Base-by-base conservation (phyloP, 1,139 yeast genomes). In the Kodamaea arcana region DNA sequence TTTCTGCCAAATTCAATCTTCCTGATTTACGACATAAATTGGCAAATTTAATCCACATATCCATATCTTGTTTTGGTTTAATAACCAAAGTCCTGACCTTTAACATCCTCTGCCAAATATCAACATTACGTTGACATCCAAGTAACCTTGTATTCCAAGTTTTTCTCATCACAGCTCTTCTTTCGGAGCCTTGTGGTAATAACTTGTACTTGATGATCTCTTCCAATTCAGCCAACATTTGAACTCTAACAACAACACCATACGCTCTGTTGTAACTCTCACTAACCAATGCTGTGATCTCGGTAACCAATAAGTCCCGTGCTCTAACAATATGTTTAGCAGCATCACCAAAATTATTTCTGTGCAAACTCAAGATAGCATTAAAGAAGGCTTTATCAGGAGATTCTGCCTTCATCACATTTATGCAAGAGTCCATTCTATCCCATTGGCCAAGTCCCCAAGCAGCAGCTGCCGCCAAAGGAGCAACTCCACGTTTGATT, bases 401-500 rank as follows among this genome's bases (percentile, higher is more conserved):
- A 3, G 96, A 85, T 45, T 87, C 96, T 1, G 78, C 66, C 46
- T 87, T 87, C 95, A 94, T 87, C 0, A 85, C 95, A 42, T 78
- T 70, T 38, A 90, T 88, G 51, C 90, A 94, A 8, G 84, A 75
- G 52, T 87, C 97, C 92, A 94, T 90, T 50, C 87, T 72, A 50
- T 88, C 97, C 98, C 98, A 94, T 55, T 87, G 94, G 2, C 92
- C 92, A 32, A 92, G 68, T n/a, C 97, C 97, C 98, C 98, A 92
- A 1, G 97, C 87, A 1, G 98, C 97, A 2, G 97, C 97, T 0
- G 97, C 98, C 0, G 98, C 98, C 36, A 94, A 65, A 1, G 98
- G 98, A 1, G 98, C 97, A 46, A 94, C 90, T n/a, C 82, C 78
- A 41, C 95, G 68, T 49, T 81, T 76, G 32, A 79, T 79, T 18